Evolutionary conservation across 148 eudicot species (phyloP).

Genomic region (Hydrangea macrophylla): DNA sequence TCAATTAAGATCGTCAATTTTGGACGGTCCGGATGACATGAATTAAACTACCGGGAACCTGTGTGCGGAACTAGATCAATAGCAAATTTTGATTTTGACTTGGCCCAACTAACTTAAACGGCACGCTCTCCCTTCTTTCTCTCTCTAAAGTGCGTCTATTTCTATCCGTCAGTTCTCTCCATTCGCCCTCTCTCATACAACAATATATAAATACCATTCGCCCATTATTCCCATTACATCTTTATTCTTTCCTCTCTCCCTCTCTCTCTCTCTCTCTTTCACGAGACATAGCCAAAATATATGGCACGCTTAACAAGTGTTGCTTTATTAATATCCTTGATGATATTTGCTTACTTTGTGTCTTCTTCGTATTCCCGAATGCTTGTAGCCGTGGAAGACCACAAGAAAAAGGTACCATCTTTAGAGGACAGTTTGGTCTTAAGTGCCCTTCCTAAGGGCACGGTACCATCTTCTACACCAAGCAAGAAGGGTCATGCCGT

Average conservation of each 20-base stretch:
- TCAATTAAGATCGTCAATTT: too few relatives aligned
- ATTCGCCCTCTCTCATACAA: not conserved
- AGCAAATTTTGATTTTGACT: conserved; percentile 13
- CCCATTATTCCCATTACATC: conserved; percentile 9
- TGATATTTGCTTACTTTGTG: conserved; percentile 9
- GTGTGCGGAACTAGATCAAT: too few relatives aligned
- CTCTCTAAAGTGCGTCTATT: not conserved
- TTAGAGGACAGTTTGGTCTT: conserved; percentile 12
- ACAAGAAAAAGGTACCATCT: not conserved
- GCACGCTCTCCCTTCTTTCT: conserved; percentile 11
- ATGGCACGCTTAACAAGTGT: conserved; percentile 25
- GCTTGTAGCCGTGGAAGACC: not conserved
- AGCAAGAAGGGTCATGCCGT: conserved; percentile 28
- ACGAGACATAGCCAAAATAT: not conserved
- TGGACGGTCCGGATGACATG: too few relatives aligned
- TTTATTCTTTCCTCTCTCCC: not conserved
- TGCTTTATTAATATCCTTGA: not conserved
- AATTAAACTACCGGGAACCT: too few relatives aligned
- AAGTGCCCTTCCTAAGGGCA: conserved; percentile 36
- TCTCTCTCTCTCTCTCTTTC: not conserved
- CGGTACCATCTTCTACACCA: conserved; percentile 19
- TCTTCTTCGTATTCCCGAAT: conserved; percentile 18
- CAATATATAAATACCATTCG: not conserved
- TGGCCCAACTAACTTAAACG: conserved; percentile 25
- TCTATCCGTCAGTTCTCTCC: conserved; percentile 4